Conservation (phyloP, 2,329 filamentous ascomycete genomes). For the Ceratocystis albifundus region DNA sequence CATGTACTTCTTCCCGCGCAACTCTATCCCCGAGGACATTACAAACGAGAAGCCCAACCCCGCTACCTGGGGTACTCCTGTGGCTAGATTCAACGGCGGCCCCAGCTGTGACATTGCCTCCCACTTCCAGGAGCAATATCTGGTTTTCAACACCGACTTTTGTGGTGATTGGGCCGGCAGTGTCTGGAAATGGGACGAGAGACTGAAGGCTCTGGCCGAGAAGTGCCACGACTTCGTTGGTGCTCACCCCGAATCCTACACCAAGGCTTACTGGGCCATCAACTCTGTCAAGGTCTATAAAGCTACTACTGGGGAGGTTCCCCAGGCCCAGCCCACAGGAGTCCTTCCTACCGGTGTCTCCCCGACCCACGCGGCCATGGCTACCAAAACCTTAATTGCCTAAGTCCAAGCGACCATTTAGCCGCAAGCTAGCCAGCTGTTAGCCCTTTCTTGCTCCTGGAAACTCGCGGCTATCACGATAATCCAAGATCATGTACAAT, state of each 20-base stretch:
- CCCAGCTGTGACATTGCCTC: conserved; percentile 58
- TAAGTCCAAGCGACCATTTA: too few relatives aligned
- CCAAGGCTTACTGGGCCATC: conserved; percentile 65
- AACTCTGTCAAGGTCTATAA: conserved; percentile 56
- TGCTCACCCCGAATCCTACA: conserved; percentile 57
- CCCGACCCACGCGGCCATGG: too few relatives aligned
- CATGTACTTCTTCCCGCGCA: conserved; percentile 71
- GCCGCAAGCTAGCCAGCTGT: too few relatives aligned
- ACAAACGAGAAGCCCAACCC: conserved; percentile 50
- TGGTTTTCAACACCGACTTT: too few relatives aligned
- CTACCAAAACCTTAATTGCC: too few relatives aligned
- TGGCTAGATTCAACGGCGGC: conserved; percentile 54
- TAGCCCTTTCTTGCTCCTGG: too few relatives aligned
- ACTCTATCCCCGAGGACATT: conserved; percentile 53
- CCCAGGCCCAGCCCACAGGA: too few relatives aligned
- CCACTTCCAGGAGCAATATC: conserved; percentile 29
- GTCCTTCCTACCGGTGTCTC: too few relatives aligned
- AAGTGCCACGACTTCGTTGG: conserved; percentile 48
- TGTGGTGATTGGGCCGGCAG: too few relatives aligned
- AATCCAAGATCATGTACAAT: too few relatives aligned
- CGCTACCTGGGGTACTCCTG: conserved; percentile 52
- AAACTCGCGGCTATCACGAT: too few relatives aligned
- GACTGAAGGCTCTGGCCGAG: conserved; percentile 55
- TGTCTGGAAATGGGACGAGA: conserved; percentile 22
- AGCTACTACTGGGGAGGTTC: too few relatives aligned